phyloP scores from a whole-genome alignment of 495 filamentous ascomycete species.

The Tetracladium setigerum region DNA sequence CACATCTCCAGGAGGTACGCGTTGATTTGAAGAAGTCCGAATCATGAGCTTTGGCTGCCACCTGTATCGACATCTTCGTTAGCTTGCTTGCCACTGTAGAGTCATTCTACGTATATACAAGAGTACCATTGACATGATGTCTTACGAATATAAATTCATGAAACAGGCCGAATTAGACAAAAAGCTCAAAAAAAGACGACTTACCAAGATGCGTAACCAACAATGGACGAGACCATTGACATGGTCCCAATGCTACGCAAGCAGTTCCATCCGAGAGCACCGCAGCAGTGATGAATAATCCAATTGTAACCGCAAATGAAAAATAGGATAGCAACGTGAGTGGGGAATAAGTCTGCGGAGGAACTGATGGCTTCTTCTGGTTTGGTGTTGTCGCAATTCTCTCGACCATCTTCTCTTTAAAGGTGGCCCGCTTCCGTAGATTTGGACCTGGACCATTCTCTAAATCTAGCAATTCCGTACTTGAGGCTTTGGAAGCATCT shows the following conservation, averaged over 20 bases:
- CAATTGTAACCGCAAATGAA: slow-evolving; percentile 40
- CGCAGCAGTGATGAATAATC: slow-evolving; percentile 31
- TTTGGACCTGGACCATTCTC: background rate
- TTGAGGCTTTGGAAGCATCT: background rate
- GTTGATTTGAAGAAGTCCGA: slow-evolving; percentile 33
- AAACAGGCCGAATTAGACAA: too few relatives aligned
- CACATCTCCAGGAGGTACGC: slow-evolving; percentile 51
- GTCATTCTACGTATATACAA: too few relatives aligned
- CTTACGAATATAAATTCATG: too few relatives aligned
- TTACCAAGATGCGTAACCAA: slow-evolving; percentile 44
- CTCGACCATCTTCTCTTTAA: slow-evolving; percentile 27
- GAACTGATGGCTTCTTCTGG: slow-evolving; percentile 32
- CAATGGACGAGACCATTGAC: slow-evolving; percentile 37
- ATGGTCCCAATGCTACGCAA: slow-evolving; percentile 39
- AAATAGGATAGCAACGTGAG: slow-evolving; percentile 43
- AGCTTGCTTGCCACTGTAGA: too few relatives aligned
- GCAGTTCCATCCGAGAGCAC: slow-evolving; percentile 49
- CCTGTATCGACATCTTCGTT: too few relatives aligned
- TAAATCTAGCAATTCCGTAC: slow-evolving; percentile 1
- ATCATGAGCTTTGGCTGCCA: slow-evolving; percentile 46
- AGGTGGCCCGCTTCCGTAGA: slow-evolving; percentile 19
- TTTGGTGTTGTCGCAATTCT: slow-evolving; percentile 21
- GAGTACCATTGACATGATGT: too few relatives aligned
- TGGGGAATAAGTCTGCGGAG: slow-evolving; percentile 36
- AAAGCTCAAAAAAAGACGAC: too few relatives aligned